Base-by-base conservation (phyloP, 2,329 filamentous ascomycete species). In the Lojkania enalia region DNA sequence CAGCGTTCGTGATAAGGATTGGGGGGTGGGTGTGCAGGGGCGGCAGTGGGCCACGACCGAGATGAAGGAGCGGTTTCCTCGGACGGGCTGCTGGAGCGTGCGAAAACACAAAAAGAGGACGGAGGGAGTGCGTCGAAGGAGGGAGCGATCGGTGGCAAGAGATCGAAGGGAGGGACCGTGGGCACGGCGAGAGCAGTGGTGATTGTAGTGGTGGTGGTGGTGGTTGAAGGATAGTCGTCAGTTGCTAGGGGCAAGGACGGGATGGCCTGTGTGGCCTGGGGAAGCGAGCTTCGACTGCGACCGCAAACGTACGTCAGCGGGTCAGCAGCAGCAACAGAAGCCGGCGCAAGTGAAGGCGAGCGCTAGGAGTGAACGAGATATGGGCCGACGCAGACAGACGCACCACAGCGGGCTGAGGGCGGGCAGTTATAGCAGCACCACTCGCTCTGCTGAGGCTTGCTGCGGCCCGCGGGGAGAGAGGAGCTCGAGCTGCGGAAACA, bases 1-100 rank as follows among this genome's bases (percentile, higher is more conserved):
- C 33, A 20, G 50, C 44, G 44, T 44, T 58, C 51, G 57, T 66
- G 64, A 66, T 65, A 67, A 66, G 63, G 66, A 65, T 62, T 49
- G 64, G 55, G 52, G 57, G n/a, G n/a, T n/a, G n/a, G n/a, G n/a
- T n/a, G 40, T 60, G 61, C 57, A 60, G 63, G 61, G 57, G 57
- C 55, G 25, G 7, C 9, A 27, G 23, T n/a, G 55, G 58, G 55
- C 55, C 55, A 54, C 42, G 57, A 51, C 53, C 58, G 40, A 58
- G 56, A 58, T 64, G 61, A 69, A 68, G 64, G 64, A 68, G 67
- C 63, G 59, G 61, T 55, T 69, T 69, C 66, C 67, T 63, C 60
- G 54, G 52, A 15, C 16, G 57, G 39, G 49, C 47, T 63, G 60
- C 61, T 46, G 44, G 63, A 49, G 39, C 53, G 48, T 20, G 39